phyloP scores from a whole-genome alignment of 495 filamentous ascomycete genomes.

The Cladorrhinum samala region DNA sequence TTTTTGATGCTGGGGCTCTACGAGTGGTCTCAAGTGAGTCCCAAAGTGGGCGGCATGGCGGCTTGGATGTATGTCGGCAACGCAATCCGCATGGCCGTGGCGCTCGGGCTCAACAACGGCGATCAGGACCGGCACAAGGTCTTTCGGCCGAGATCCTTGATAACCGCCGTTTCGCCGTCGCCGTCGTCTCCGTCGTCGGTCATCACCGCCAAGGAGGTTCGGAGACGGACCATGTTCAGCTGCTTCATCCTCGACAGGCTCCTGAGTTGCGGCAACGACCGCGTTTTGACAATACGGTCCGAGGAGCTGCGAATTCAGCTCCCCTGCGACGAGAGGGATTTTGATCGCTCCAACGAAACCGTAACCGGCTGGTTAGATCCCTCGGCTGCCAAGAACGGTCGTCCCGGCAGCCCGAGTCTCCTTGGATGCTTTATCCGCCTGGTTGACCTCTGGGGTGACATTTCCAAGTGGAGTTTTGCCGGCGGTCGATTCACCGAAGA shows the following conservation, averaged over 20 bases:
- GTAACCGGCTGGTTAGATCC: constrained; percentile 43
- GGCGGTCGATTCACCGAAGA: constrained; percentile 61
- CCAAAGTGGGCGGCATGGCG: constrained; percentile 54
- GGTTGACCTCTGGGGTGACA: constrained; percentile 71
- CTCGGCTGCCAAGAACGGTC: constrained; percentile 21
- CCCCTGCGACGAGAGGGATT: constrained; percentile 59
- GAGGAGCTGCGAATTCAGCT: constrained; percentile 64
- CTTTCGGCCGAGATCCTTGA: constrained; percentile 19
- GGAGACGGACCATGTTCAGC: constrained; percentile 79
- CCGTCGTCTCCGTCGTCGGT: constrained; percentile 35
- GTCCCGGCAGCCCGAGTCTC: constrained; percentile 52
- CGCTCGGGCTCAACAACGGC: constrained; percentile 64
- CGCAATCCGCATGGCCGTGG: constrained; percentile 68
- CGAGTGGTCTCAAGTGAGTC: constrained; percentile 69
- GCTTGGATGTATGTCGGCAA: constrained; percentile 75
- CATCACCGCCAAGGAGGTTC: constrained; percentile 66
- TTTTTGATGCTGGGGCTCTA: constrained; percentile 78
- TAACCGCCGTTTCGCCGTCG: background rate
- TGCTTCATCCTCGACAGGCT: constrained; percentile 79
- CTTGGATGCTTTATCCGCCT: constrained; percentile 71
- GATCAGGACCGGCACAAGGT: constrained; percentile 29
- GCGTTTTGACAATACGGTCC: constrained; percentile 61
- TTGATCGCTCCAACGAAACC: constrained; percentile 66
- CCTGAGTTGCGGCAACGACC: constrained; percentile 67
- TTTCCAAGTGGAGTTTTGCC: constrained; percentile 68